These are phyloP conservation scores for Coniochaeta sp. DNA, from an alignment of 2,329 filamentous ascomycete species.

Conservation along the genomic window DNA sequence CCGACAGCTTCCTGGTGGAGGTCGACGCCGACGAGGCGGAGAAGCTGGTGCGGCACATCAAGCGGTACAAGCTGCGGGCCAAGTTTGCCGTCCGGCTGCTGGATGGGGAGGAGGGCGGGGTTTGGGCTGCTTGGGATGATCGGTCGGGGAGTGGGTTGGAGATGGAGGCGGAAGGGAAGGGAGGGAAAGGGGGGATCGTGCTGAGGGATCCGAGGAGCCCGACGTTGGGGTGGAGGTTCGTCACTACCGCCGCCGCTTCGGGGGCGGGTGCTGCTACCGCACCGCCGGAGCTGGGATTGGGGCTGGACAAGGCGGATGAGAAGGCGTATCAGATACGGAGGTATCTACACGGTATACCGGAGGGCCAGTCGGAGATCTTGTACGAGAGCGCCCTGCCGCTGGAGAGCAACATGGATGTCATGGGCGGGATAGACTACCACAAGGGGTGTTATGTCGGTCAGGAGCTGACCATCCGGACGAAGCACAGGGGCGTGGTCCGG, in stretches of 20 bases:
- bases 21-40: conserved; percentile 64
- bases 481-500: conserved; percentile 87
- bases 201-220: conserved; percentile 47
- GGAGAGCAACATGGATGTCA: conserved; percentile 83
- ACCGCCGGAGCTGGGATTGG: conserved; percentile 13
- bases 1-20: conserved; percentile 67
- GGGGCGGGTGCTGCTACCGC: too few relatives aligned
- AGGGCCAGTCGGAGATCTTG: conserved; percentile 75
- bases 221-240: conserved; percentile 45
- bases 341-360: conserved; percentile 73
- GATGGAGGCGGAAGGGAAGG: neutral
- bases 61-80: conserved; percentile 77
- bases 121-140: conserved; percentile 73
- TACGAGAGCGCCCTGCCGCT: conserved; percentile 69
- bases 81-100: conserved; percentile 66
- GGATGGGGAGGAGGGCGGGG: conserved; percentile 53
- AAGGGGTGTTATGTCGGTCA: conserved; percentile 98
- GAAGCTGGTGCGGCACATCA: conserved; percentile 63
- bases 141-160: conserved; percentile 1
- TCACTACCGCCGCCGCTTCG: conserved; percentile 19
- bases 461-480: conserved; percentile 91
- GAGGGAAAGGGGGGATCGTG: conserved; percentile 19
- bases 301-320: conserved; percentile 31
- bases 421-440: conserved; percentile 80
- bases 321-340: conserved; percentile 67